Evolutionary conservation across 129 eudicot species (phyloP).

Genomic region (Lactuca saligna): DNA sequence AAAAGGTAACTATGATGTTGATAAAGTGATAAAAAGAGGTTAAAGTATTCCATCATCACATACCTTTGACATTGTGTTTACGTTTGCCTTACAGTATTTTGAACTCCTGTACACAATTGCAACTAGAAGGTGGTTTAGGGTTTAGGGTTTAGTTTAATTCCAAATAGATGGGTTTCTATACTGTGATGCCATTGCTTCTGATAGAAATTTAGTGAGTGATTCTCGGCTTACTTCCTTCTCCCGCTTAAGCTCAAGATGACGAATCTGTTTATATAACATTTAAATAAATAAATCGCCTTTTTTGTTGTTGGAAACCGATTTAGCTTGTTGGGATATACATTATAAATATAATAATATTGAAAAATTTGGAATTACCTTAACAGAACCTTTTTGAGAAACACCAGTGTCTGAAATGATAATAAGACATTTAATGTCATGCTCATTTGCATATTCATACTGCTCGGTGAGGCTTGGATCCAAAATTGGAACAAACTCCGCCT

Average conservation of each 20-base stretch:
- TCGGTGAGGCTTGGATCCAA: slow-evolving; percentile 91
- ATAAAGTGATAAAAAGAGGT: not conserved
- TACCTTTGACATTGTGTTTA: not conserved
- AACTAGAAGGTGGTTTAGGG: not conserved
- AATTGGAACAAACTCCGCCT: slow-evolving; percentile 84
- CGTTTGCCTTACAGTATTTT: not conserved
- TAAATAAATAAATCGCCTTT: too few relatives aligned
- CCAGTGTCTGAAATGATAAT: slow-evolving; percentile 72
- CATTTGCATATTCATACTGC: slow-evolving; percentile 94
- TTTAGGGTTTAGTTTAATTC: slow-evolving; percentile 31
- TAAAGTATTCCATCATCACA: too few relatives aligned
- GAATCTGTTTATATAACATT: slow-evolving; percentile 45
- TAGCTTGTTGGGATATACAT: not conserved
- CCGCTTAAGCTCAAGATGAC: slow-evolving; percentile 82
- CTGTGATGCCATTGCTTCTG: slow-evolving; percentile 78
- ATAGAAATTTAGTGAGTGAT: slow-evolving; percentile 62
- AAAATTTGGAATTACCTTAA: slow-evolving; percentile 54
- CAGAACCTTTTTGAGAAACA: slow-evolving; percentile 62
- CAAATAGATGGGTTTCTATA: slow-evolving; percentile 86
- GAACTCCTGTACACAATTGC: not conserved
- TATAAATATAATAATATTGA: not conserved
- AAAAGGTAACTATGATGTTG: too few relatives aligned
- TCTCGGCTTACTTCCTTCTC: slow-evolving; percentile 75
- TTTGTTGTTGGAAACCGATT: too few relatives aligned
- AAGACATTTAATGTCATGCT: slow-evolving; percentile 86